These are phyloP conservation scores for Xylariaceae sp. DNA, from an alignment of 2,329 filamentous ascomycete genomes.

Conservation along the genomic window DNA sequence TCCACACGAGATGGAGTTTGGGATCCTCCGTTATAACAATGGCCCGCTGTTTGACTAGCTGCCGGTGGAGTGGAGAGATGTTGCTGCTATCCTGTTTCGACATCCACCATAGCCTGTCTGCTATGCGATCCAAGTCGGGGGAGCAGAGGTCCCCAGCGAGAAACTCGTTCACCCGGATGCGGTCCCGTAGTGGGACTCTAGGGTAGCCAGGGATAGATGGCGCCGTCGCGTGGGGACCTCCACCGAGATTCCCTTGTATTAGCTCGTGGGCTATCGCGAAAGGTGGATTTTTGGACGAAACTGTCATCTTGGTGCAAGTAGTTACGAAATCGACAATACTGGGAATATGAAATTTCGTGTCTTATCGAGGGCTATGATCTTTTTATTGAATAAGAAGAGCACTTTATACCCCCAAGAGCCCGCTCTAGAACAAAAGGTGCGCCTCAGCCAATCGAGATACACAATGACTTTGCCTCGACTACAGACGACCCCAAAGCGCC, in stretches of 20 bases:
- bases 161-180: slow-evolving; percentile 2
- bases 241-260: background rate
- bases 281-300: background rate
- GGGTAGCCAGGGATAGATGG: slow-evolving; percentile 12
- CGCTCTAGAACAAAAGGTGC: too few relatives aligned
- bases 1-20: slow-evolving; percentile 34
- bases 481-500: too few relatives aligned
- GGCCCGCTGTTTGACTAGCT: slow-evolving; percentile 25
- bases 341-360: background rate
- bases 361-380: background rate
- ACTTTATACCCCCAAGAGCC: too few relatives aligned
- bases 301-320: background rate
- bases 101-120: background rate
- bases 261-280: slow-evolving; percentile 8
- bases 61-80: slow-evolving; percentile 28
- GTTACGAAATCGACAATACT: background rate
- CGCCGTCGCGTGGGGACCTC: background rate
- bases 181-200: slow-evolving; percentile 5
- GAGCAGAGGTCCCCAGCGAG: slow-evolving; percentile 11
- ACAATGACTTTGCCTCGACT: too few relatives aligned
- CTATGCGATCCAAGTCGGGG: slow-evolving; percentile 2
- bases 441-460: too few relatives aligned
- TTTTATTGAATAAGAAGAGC: background rate
- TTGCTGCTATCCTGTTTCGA: slow-evolving; percentile 15
- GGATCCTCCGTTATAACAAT: slow-evolving; percentile 33